Evolutionary conservation across 257 asterid species (phyloP).

Genomic region (Scutellaria galericulata): DNA sequence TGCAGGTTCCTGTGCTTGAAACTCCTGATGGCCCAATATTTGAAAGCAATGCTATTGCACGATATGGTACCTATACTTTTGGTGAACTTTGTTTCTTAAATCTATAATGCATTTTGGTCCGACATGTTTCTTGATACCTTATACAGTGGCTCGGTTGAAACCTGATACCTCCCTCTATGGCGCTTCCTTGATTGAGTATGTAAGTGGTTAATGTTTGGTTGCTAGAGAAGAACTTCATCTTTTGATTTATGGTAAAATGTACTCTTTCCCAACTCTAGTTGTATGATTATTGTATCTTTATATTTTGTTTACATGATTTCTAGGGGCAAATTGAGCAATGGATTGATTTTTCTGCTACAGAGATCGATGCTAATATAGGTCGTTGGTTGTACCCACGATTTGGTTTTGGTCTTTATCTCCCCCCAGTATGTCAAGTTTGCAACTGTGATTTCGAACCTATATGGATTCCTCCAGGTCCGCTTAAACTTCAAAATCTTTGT

Average conservation of each 20-base stretch:
- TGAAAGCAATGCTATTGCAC: slow-evolving; percentile 91
- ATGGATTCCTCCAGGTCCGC: background rate
- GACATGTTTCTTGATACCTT: slow-evolving; percentile 18
- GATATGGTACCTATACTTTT: slow-evolving; percentile 58
- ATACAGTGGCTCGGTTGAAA: slow-evolving; percentile 59
- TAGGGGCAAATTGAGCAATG: slow-evolving; percentile 85
- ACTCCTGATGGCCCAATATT: slow-evolving; percentile 82
- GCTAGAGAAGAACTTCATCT: background rate
- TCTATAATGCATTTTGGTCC: slow-evolving; percentile 11
- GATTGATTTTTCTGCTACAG: slow-evolving; percentile 75
- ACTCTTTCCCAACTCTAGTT: background rate
- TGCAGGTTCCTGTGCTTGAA: slow-evolving; percentile 82
- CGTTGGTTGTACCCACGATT: slow-evolving; percentile 76
- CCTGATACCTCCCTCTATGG: slow-evolving; percentile 68
- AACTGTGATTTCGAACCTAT: slow-evolving; percentile 5
- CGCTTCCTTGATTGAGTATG: slow-evolving; percentile 68
- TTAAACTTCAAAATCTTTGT: background rate
- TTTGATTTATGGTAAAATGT: slow-evolving; percentile 8
- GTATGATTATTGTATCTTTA: background rate
- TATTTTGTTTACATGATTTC: background rate
- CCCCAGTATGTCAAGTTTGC: slow-evolving; percentile 53
- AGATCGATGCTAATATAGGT: slow-evolving; percentile 52
- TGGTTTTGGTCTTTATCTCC: slow-evolving; percentile 49
- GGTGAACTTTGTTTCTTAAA: background rate
- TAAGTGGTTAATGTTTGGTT: slow-evolving; percentile 38